Conservation (phyloP, 2,329 filamentous ascomycete species). For the Incumbomyces delicatus region DNA sequence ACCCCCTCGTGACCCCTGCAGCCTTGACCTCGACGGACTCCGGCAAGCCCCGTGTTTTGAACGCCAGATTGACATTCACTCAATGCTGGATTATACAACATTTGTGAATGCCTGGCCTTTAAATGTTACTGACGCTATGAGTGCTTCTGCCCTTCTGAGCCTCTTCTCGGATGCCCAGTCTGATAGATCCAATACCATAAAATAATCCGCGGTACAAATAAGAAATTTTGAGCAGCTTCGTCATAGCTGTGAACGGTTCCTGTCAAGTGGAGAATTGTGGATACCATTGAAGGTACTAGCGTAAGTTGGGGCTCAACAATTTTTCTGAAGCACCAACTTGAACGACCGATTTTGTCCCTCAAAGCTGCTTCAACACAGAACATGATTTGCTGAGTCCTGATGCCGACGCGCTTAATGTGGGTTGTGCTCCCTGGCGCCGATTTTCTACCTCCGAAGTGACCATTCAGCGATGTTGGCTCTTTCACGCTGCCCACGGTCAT, state of each 20-base stretch:
- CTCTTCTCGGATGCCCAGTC: background rate
- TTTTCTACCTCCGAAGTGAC: background rate
- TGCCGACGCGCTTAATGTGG: background rate
- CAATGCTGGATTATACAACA: no score
- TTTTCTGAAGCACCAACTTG: background rate
- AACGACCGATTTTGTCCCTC: background rate
- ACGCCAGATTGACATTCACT: no score
- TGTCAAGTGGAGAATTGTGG: background rate
- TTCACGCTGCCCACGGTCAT: background rate
- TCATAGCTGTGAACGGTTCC: background rate
- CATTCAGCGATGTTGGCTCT: background rate
- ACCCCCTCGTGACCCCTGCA: no score
- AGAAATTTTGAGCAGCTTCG: background rate
- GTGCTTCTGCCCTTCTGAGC: no score
- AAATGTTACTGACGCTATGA: no score
- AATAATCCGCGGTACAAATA: background rate
- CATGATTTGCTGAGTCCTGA: background rate
- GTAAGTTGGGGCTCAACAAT: background rate
- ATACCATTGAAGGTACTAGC: background rate
- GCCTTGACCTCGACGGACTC: no score
- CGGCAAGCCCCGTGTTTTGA: no score
- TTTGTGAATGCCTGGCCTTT: no score
- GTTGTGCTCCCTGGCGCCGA: conserved; percentile 1
- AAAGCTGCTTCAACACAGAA: background rate
- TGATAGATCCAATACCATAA: background rate